Conservation (phyloP, 2,329 filamentous ascomycete species). For the Whalleya microplaca region DNA sequence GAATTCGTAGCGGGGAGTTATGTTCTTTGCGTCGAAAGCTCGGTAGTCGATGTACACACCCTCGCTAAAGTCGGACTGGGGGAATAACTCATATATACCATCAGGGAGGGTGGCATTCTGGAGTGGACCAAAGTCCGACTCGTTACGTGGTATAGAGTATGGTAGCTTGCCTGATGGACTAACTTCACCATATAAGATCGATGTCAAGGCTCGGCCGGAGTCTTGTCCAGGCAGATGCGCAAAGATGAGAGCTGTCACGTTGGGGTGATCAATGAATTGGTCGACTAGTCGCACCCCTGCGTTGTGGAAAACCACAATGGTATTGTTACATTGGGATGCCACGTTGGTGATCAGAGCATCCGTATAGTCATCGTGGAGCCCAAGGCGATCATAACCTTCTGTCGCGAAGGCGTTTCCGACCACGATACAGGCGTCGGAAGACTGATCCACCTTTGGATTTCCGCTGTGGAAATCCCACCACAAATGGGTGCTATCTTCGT, state of each 20-base stretch:
- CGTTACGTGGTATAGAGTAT: conserved; percentile 54
- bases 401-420: conserved; percentile 63
- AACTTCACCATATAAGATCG: conserved; percentile 69
- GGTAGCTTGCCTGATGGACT: conserved; percentile 52
- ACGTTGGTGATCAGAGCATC: conserved; percentile 54
- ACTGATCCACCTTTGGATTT: conserved; percentile 44
- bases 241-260: conserved; percentile 75
- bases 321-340: conserved; percentile 57
- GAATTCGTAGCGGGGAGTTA: conserved; percentile 66
- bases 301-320: conserved; percentile 66
- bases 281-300: conserved; percentile 63
- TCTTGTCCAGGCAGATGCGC: conserved; percentile 49
- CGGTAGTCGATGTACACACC: conserved; percentile 68
- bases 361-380: conserved; percentile 63
- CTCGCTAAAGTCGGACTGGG: conserved; percentile 53
- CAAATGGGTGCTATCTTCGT: conserved; percentile 49
- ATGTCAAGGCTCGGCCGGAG: conserved; percentile 72
- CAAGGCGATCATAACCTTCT: conserved; percentile 62
- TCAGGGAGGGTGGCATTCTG: conserved; percentile 46
- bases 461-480: conserved; percentile 51
- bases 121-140: conserved; percentile 49
- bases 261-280: conserved; percentile 64
- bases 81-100: conserved; percentile 40
- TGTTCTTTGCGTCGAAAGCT: conserved; percentile 60
- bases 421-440: conserved; percentile 61